A percentile compares a stretch with the other conserved stretches of the same genome.
Evolutionary conservation across 106 monocot species (phyloP).

Genomic region (Acorus calamus): DNA sequence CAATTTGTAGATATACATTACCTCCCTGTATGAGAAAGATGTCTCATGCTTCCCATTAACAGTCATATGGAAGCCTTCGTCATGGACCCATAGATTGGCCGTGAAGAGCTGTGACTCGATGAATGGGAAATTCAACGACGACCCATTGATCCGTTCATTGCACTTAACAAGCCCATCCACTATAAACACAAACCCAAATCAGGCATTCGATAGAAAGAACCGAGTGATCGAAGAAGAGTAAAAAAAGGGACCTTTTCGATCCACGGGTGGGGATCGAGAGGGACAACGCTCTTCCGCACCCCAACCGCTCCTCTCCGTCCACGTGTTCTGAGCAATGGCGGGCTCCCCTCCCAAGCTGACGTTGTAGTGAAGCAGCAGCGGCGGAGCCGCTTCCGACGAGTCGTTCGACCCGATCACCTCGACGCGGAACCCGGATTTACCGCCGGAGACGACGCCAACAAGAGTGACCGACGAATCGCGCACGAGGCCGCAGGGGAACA

Average conservation of each 20-base stretch:
- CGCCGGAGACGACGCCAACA: slow-evolving; percentile 33
- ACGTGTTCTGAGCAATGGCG: slow-evolving; percentile 34
- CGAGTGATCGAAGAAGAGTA: background rate
- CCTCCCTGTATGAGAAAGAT: slow-evolving; percentile 72
- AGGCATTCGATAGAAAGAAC: background rate
- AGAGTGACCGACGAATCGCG: slow-evolving; percentile 69
- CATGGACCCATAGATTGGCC: slow-evolving; percentile 68
- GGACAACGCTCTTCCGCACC: slow-evolving; percentile 66
- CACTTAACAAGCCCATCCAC: slow-evolving; percentile 78
- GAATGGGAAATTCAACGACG: slow-evolving; percentile 43
- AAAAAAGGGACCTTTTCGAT: background rate
- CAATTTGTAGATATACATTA: slow-evolving; percentile 5
- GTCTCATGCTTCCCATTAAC: slow-evolving; percentile 84
- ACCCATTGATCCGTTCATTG: slow-evolving; percentile 28
- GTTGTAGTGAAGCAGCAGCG: slow-evolving; percentile 40
- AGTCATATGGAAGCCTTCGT: slow-evolving; percentile 78
- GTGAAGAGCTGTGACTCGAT: slow-evolving; percentile 56
- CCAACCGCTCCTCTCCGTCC: slow-evolving; percentile 45
- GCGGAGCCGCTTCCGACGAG: background rate
- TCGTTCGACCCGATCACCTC: slow-evolving; percentile 34
- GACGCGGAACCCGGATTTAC: slow-evolving; percentile 31
- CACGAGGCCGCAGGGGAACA: slow-evolving; percentile 63
- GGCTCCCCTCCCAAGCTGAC: slow-evolving; percentile 37
- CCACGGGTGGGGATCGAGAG: background rate
- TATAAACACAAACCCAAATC: slow-evolving; percentile 4